These are phyloP conservation scores for Dendrobium catenatum DNA, from an alignment of 106 monocot genomes.

Conservation along the genomic window DNA sequence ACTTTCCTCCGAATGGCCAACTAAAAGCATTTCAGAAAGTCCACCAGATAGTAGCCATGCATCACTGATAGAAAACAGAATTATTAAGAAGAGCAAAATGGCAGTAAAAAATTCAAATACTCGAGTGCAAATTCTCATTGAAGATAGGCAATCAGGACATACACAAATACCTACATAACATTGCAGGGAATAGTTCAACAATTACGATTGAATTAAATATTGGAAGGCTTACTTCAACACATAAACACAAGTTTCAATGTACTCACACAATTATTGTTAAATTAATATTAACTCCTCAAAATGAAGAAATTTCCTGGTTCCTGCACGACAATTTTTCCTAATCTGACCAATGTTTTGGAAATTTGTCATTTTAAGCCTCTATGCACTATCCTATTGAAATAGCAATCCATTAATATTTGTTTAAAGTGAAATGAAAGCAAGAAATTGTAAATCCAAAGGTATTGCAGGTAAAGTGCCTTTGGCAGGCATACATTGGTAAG, in stretches of 20 bases:
- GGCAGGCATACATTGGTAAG: neutral
- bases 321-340: too few species aligned
- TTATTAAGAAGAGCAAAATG: neutral
- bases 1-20: conserved; percentile 30
- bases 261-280: neutral
- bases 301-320: too few species aligned
- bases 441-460: neutral
- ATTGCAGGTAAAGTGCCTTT: neutral
- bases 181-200: neutral
- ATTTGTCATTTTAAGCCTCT: neutral
- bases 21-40: conserved; percentile 56
- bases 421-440: neutral
- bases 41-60: conserved; percentile 64
- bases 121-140: neutral
- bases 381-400: neutral
- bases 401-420: too few species aligned
- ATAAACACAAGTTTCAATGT: neutral
- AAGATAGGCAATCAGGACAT: neutral
- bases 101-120: neutral
- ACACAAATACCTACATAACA: neutral
- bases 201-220: neutral
- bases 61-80: conserved; percentile 21
- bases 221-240: neutral
- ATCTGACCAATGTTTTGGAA: neutral
- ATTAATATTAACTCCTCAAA: too few species aligned